Evolutionary conservation across 257 asterid genomes (phyloP), one percentile per base, ranked within the genome.

Genomic region (Vinca minor): DNA sequence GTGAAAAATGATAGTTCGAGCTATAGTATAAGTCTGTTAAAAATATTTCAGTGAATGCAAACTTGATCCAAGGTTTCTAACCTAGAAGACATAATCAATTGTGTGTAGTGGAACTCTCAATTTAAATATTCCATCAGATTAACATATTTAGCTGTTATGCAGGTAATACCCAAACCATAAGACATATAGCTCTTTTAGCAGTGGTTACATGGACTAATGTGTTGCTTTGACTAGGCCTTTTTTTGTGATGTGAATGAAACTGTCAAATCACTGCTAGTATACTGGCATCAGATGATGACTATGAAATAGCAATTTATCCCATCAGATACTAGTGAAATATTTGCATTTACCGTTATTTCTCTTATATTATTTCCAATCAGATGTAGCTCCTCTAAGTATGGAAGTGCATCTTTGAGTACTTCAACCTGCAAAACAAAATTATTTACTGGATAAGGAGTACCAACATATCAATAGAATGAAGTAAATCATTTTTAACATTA

Each of bases 321-420:
- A 44, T 15, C 49, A 14, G 21, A 44, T 44, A 44, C 49, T 17
- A 15, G 49, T 4, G 49, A 44, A 44, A 44, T n/a, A 8, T 44
- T 44, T 15, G 49, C 49, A 44, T 15, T 14, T 15, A 44, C 99
- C 79, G 75, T 80, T 62, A 89, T 87, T 70, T 80, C 90, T 53
- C 73, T 73, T 68, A 89, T 39, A 28, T 81, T 76, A 73, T 93
- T 93, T 72, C 95, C 97, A 81, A 78, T 80, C 73, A 89, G 85
- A 84, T 93, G 97, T 76, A 93, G 80, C 87, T 93, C 99, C 76
- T 93, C 92, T 54, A 87, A 28, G 42, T 66, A 60, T 25, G 88
- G 92, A 64, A 87, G 73, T 47, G 88, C 81, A 70, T 77, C 83
- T 74, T 87, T 89, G 60, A 93, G 95, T 68, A 71, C 71, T 71